Percentiles rank a stretch among this genome's conserved stretches.
Conservation (phyloP, 192 early-diverging fungal species). For the Thoreauomyces humboldtii region DNA sequence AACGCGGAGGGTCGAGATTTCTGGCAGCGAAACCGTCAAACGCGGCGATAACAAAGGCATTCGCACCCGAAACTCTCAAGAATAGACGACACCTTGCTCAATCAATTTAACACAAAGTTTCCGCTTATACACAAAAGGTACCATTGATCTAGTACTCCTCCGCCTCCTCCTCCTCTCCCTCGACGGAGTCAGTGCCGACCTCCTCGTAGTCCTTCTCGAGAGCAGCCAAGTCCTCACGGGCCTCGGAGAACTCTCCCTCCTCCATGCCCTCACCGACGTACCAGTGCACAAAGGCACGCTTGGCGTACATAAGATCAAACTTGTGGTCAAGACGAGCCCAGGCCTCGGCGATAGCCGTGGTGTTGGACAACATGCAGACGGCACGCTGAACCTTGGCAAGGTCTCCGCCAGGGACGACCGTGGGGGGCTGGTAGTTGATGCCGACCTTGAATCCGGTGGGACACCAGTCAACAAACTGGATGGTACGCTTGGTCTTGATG, state of each 20-base stretch:
- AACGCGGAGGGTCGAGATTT: no score
- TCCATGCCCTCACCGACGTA: slow-evolving; percentile 99
- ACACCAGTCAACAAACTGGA: slow-evolving; percentile 99
- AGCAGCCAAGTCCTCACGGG: slow-evolving; percentile 98
- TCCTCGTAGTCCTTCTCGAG: slow-evolving; percentile 99
- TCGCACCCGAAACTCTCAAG: no score
- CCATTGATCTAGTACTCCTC: slow-evolving; percentile 51
- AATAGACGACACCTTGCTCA: no score
- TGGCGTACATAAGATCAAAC: slow-evolving; percentile 99
- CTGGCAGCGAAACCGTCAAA: no score
- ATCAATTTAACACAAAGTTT: no score
- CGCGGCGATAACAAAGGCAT: no score
- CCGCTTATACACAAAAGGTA: no score
- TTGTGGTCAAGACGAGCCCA: slow-evolving; percentile 99
- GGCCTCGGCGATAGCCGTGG: slow-evolving; percentile 98
- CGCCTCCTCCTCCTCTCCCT: slow-evolving; percentile 77
- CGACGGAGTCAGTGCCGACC: slow-evolving; percentile 94
- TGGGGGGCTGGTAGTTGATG: slow-evolving; percentile 92
- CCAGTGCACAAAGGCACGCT: slow-evolving; percentile 99
- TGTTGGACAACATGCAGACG: slow-evolving; percentile 99
- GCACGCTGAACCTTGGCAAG: slow-evolving; percentile 95
- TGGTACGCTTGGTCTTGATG: slow-evolving; percentile 94
- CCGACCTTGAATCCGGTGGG: slow-evolving; percentile 99
- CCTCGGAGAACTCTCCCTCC: slow-evolving; percentile 99
- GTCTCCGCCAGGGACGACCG: slow-evolving; percentile 88